phyloP scores from a whole-genome alignment of 805 yeast genomes.

The Candida easanensis region DNA sequence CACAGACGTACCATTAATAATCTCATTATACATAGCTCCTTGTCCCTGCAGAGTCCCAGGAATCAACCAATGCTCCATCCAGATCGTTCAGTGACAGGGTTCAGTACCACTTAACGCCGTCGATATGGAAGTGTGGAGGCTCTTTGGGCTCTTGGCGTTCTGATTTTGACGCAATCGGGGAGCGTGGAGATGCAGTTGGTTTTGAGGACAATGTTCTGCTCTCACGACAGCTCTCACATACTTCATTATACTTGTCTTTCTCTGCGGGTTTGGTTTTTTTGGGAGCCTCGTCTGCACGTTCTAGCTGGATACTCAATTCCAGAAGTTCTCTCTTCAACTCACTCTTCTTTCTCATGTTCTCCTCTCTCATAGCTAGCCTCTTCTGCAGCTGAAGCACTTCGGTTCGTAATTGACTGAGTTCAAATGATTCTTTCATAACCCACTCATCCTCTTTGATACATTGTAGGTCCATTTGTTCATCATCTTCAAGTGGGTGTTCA shows the following conservation, averaged over 20 bases:
- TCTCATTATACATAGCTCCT: too few relatives aligned
- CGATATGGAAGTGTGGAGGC: conserved; percentile 14
- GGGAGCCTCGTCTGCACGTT: conserved; percentile 12
- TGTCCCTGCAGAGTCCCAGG: too few relatives aligned
- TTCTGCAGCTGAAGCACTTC: conserved; percentile 32
- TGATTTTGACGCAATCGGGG: not conserved
- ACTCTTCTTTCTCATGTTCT: conserved; percentile 33
- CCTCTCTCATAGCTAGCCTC: conserved; percentile 33
- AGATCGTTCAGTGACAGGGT: too few relatives aligned
- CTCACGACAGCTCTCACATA: conserved; percentile 2
- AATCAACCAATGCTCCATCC: too few relatives aligned
- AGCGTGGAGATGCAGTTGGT: not conserved
- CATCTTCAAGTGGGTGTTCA: not conserved
- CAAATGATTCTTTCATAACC: conserved; percentile 32
- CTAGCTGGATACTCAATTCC: conserved; percentile 15
- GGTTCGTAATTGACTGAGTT: conserved; percentile 31
- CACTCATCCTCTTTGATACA: conserved; percentile 32
- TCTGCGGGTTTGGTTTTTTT: conserved; percentile 8
- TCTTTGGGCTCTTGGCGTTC: conserved; percentile 1
- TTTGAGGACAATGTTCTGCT: not conserved
- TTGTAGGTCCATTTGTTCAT: not conserved
- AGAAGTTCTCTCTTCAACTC: conserved; percentile 27
- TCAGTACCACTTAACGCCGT: conserved; percentile 33
- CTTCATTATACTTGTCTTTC: not conserved
- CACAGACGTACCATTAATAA: too few relatives aligned